Conservation (phyloP, 2,329 filamentous ascomycete species). For the Colletotrichum theobromicola region DNA sequence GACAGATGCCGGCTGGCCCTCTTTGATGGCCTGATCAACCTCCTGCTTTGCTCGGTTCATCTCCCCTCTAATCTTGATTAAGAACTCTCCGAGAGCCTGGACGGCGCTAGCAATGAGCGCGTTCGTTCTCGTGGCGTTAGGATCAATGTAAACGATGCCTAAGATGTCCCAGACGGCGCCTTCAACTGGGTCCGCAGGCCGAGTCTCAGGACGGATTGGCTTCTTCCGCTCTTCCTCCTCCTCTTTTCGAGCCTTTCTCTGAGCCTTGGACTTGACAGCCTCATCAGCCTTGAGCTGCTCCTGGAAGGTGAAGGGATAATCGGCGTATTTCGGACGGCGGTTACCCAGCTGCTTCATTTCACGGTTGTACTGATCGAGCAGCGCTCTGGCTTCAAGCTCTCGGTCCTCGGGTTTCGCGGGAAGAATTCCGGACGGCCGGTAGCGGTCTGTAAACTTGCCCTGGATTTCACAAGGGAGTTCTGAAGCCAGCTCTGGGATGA, state of each 20-base stretch:
- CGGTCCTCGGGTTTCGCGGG: conserved; percentile 44
- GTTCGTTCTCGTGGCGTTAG: conserved; percentile 39
- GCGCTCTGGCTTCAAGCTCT: conserved; percentile 40
- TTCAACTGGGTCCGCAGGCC: conserved; percentile 50
- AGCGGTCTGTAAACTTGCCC: conserved; percentile 45
- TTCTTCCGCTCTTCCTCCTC: conserved; percentile 44
- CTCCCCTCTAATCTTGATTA: conserved; percentile 52
- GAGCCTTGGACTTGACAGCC: conserved; percentile 49
- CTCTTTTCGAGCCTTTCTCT: conserved; percentile 50
- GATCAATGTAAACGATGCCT: conserved; percentile 54
- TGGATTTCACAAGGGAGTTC: conserved; percentile 49
- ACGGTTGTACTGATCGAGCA: conserved; percentile 46
- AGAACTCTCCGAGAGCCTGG: conserved; percentile 54
- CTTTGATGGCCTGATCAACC: conserved; percentile 47
- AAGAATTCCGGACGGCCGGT: conserved; percentile 43
- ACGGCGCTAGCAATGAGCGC: conserved; percentile 51
- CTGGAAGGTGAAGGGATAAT: conserved; percentile 47
- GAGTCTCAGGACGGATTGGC: conserved; percentile 45
- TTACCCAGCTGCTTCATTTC: conserved; percentile 47
- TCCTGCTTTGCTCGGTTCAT: conserved; percentile 53
- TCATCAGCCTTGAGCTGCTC: conserved; percentile 53
- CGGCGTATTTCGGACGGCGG: conserved; percentile 50
- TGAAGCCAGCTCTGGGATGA: conserved; percentile 44
- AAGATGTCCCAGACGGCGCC: conserved; percentile 59
- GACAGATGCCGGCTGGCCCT: conserved; percentile 41